Evolutionary conservation across 2,329 filamentous ascomycete species (phyloP).

Genomic region (Fusarium sp.): DNA sequence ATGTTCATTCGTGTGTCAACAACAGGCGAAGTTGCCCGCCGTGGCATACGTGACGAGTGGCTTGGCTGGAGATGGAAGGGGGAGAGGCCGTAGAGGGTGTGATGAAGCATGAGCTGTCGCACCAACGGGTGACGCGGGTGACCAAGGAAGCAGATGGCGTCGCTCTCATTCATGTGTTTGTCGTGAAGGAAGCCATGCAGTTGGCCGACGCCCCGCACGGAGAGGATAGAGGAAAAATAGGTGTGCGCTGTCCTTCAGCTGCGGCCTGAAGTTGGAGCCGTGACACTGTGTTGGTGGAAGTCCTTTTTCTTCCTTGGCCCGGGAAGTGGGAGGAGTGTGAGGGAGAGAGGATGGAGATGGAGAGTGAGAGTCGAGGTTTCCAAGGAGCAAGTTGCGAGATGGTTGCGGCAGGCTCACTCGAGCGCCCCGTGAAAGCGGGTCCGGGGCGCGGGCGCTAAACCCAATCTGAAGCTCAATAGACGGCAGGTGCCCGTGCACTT

Average conservation of each 20-base stretch:
- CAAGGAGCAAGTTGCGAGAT: neutral
- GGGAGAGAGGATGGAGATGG: neutral
- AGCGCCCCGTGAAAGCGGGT: conserved; percentile 31
- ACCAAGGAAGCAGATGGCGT: neutral
- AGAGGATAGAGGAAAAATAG: neutral
- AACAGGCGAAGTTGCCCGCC: neutral
- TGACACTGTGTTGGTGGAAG: conserved; percentile 16
- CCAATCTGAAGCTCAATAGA: conserved; percentile 43
- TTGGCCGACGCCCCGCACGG: neutral
- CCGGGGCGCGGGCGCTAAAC: conserved; percentile 46
- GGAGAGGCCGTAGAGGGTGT: conserved; percentile 10
- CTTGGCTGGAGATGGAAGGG: neutral
- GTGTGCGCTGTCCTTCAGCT: conserved; percentile 19
- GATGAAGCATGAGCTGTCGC: neutral
- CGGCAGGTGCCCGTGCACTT: conserved; percentile 31
- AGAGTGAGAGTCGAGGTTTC: conserved; percentile 1
- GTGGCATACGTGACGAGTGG: neutral
- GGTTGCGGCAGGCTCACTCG: conserved; percentile 16
- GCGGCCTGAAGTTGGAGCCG: conserved; percentile 7
- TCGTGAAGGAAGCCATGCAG: conserved; percentile 10
- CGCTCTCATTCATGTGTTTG: conserved; percentile 1
- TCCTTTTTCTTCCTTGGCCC: neutral
- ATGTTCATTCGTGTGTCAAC: neutral
- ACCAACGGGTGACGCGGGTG: neutral
- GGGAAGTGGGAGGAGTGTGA: neutral